A percentile compares a stretch with the other conserved stretches of the same genome.
Conservation (phyloP, 768 basidiomycete genomes). For the Leucocoprinus birnbaumii region DNA sequence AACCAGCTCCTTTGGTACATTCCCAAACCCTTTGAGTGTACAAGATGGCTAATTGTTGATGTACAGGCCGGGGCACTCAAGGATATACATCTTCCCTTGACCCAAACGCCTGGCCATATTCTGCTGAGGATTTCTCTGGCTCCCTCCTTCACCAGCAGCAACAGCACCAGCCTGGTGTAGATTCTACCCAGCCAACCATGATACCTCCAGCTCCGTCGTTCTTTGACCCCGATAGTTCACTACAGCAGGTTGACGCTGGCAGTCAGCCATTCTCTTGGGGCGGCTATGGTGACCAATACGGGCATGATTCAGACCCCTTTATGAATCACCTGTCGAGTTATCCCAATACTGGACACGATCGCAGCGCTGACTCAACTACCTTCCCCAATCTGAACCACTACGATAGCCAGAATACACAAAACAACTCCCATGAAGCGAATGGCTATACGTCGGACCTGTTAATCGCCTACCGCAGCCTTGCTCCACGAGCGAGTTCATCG, state of each 20-base stretch:
- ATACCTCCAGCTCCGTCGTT: constrained; percentile 53
- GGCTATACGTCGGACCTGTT: constrained; percentile 1
- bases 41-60: neutral
- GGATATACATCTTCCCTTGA: neutral
- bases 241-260: constrained; percentile 21
- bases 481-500: constrained; percentile 12
- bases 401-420: neutral
- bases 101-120: constrained; percentile 8
- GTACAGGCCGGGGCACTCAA: constrained; percentile 5
- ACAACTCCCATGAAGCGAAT: neutral
- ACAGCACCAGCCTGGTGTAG: constrained; percentile 14
- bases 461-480: no score
- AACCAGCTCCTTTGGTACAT: constrained; percentile 21
- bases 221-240: constrained; percentile 45
- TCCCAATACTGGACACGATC: constrained; percentile 17
- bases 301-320: neutral
- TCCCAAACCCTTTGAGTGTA: neutral
- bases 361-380: constrained; percentile 20
- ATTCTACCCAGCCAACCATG: constrained; percentile 36
- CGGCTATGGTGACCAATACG: constrained; percentile 24
- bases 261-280: constrained; percentile 42
- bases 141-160: constrained; percentile 13
- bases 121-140: constrained; percentile 7
- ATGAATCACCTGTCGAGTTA: neutral
- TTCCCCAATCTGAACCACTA: constrained; percentile 15